Base-by-base conservation (phyloP, 441 rosid genomes). In the Adansonia grandidieri region DNA sequence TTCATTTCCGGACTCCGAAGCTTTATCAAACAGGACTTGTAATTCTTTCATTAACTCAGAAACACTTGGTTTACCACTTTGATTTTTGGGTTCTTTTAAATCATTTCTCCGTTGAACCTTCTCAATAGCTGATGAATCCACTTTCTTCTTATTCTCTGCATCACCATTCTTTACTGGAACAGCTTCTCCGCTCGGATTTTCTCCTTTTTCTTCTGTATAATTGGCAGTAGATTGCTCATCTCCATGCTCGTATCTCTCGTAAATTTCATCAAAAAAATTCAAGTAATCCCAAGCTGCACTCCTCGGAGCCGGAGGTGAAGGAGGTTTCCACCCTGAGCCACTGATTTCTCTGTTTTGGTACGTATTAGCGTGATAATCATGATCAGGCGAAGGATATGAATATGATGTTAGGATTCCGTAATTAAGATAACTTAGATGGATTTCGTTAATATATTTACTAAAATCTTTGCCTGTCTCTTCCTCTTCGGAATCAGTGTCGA, bases 221-320 rank as follows among this genome's bases (percentile, higher is more conserved):
- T 53, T 80, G 79, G 32, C 20, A 50, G 76, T 50, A 22, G 54
- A 54, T 14, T 48, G 54, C 73, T 56, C 54, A 44, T 79, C 74
- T 24, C 64, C 61, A 13, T 70, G 73, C 69, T 86, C 87, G 37
- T 81, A 82, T 80, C 79, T 82, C 78, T 89, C 89, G 78, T 81
- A 81, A n/a, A 84, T 78, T 40, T 87, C 86, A 50, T 68, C 80
- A 57, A 89, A 91, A 77, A 91, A 83, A 57, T 89, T 89, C 53
- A 91, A 78, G 64, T 88, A 87, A 80, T 91, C 91, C 95, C 95
- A 91, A 5, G 83, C 74, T 53, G 82, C 80, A 60, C 74, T 83
- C 67, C 78, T 82, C 40, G 84, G 84, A 14, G 89, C 62, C 0
- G 90, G 90, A 0, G 90, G 91, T 0, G 91, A 88, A 3, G 94